These are phyloP conservation scores for Eragrostis nindensis DNA, from an alignment of 176 grass and related monocot genomes.

Conservation along the genomic window DNA sequence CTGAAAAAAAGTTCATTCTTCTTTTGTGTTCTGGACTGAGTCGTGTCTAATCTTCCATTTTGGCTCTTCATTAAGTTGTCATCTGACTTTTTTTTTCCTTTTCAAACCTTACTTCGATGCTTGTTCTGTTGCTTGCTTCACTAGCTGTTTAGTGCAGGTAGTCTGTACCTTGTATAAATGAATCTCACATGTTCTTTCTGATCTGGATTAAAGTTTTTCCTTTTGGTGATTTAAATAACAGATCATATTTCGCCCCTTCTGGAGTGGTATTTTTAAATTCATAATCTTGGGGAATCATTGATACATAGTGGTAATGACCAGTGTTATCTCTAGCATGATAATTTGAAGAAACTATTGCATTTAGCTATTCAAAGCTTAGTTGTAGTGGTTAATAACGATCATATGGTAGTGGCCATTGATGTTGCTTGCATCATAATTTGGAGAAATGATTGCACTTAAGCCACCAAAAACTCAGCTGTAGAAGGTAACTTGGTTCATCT, in stretches of 20 bases:
- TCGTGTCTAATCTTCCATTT: neutral
- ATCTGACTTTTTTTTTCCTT: neutral
- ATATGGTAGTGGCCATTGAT: neutral
- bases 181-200: no score
- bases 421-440: constrained; percentile 20
- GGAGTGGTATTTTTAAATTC: no score
- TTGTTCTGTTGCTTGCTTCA: neutral
- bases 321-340: constrained; percentile 21
- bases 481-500: constrained; percentile 21
- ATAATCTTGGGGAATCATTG: no score
- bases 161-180: neutral
- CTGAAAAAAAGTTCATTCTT: neutral
- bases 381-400: neutral
- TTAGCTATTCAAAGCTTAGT: neutral
- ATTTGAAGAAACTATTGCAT: constrained; percentile 13
- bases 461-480: neutral
- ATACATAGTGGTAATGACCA: neutral
- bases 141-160: constrained; percentile 1
- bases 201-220: no score
- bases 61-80: neutral
- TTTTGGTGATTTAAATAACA: no score
- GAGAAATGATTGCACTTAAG: constrained; percentile 13
- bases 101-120: no score
- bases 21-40: neutral
- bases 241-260: no score